Evolutionary conservation across 2,329 filamentous ascomycete species (phyloP).

Genomic region (Penicillium sp.): DNA sequence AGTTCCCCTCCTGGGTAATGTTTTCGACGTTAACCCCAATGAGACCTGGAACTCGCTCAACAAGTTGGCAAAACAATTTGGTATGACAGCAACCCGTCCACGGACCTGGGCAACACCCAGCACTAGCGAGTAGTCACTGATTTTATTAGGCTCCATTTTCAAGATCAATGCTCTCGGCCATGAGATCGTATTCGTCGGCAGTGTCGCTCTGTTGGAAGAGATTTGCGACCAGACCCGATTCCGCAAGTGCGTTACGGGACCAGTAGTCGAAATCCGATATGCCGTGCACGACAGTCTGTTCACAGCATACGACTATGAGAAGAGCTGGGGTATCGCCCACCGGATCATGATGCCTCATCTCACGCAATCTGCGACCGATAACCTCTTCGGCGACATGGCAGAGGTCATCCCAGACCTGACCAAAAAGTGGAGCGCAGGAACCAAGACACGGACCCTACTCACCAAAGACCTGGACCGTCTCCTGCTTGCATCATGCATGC

Average conservation of each 20-base stretch:
- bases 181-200: conserved; percentile 53
- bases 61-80: conserved; percentile 50
- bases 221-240: conserved; percentile 67
- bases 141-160: conserved; percentile 57
- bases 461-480: conserved; percentile 54
- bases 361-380: conserved; percentile 40
- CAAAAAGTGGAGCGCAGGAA: conserved; percentile 47
- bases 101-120: background rate
- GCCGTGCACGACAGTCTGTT: conserved; percentile 67
- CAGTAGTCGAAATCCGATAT: conserved; percentile 58
- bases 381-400: conserved; percentile 50
- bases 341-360: conserved; percentile 47
- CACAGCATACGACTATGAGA: conserved; percentile 52
- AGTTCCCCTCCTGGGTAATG: conserved; percentile 53
- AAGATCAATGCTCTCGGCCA: conserved; percentile 52
- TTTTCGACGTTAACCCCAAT: conserved; percentile 51
- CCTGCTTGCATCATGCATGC: conserved; percentile 52
- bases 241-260: conserved; percentile 51
- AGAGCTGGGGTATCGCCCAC: conserved; percentile 65
- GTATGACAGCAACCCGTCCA: conserved; percentile 27
- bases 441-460: conserved; percentile 40
- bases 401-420: conserved; percentile 50
- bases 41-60: conserved; percentile 54
- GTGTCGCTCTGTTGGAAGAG: conserved; percentile 60
- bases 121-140: background rate